Evolutionary conservation across 768 basidiomycete genomes (phyloP).

Genomic region (Trametes gibbosa): DNA sequence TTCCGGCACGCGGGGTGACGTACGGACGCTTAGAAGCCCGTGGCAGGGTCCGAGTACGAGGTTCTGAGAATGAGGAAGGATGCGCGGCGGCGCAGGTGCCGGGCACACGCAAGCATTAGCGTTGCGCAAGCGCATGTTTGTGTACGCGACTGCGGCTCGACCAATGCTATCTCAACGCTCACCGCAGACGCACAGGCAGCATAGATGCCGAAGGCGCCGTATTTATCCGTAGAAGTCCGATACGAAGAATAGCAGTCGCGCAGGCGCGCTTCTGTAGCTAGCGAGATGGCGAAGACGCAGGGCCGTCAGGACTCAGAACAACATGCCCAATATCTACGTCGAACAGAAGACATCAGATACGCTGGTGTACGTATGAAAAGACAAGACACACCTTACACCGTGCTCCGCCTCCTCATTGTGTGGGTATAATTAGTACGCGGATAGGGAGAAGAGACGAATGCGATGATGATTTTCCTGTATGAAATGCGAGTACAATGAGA

Average conservation of each 20-base stretch:
- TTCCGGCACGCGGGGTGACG: background rate
- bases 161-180: background rate
- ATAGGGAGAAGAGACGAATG: background rate
- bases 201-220: background rate
- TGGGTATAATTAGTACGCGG: background rate
- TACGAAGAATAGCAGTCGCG: background rate
- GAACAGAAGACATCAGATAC: background rate
- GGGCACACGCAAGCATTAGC: background rate
- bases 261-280: too few relatives aligned
- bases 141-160: background rate
- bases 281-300: too few relatives aligned
- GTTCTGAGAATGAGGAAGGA: background rate
- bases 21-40: background rate
- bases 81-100: background rate
- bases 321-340: background rate
- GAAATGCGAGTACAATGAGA: slow-evolving; percentile 4
- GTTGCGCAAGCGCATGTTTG: background rate
- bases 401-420: background rate
- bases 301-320: background rate
- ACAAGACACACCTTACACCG: background rate
- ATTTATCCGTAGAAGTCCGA: background rate
- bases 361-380: background rate
- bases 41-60: background rate
- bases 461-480: background rate
- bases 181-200: background rate